Conservation (phyloP, 176 grass and related monocot species). For the Lolium perenne region DNA sequence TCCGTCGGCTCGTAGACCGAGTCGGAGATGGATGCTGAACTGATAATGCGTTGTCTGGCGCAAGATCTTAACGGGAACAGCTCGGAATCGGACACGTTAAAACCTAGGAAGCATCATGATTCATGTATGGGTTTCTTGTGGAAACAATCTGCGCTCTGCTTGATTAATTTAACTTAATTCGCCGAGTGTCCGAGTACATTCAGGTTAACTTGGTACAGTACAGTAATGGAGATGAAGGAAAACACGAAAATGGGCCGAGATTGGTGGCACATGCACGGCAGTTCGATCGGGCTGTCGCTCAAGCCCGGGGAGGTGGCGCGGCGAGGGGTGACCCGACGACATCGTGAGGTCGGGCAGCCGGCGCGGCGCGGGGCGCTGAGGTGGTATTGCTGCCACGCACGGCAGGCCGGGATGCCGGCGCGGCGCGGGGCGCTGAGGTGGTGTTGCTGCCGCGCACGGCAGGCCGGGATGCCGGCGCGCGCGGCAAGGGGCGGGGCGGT, state of each 20-base stretch:
- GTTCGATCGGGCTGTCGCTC: background rate
- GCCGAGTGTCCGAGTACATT: background rate
- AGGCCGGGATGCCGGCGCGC: constrained; percentile 11
- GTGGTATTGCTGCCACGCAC: constrained; percentile 2
- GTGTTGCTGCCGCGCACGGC: background rate
- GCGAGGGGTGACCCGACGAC: background rate
- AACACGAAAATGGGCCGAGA: constrained; percentile 28
- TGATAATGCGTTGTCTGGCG: background rate
- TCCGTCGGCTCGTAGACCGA: background rate
- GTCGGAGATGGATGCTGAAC: background rate
- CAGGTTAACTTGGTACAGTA: background rate
- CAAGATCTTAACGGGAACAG: background rate
- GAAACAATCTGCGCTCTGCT: background rate
- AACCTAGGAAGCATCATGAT: too few relatives aligned
- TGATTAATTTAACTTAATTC: background rate
- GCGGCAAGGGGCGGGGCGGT: background rate
- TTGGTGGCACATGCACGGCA: background rate
- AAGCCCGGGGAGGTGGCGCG: constrained; percentile 16
- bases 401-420: constrained; percentile 1
- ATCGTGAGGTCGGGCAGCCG: background rate
- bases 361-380: constrained; percentile 2
- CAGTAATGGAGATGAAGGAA: background rate
- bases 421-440: constrained; percentile 3
- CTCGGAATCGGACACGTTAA: background rate
- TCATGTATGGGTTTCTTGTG: too few relatives aligned